phyloP scores from a whole-genome alignment of 176 grass and related monocot species.

The Triticum turgidum region DNA sequence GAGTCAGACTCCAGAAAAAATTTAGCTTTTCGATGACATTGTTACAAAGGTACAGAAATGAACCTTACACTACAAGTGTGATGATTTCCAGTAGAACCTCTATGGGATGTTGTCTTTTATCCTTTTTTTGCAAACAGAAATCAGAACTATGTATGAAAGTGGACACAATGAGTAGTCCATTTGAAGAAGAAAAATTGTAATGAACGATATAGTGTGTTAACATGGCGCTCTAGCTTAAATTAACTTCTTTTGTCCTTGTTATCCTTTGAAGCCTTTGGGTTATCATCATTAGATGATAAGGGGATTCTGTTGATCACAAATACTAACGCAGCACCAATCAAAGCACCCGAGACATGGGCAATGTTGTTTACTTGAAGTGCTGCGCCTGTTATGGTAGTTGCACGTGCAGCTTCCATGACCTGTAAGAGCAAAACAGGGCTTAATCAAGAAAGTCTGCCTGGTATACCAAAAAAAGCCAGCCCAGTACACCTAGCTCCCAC shows the following conservation, averaged over 20 bases:
- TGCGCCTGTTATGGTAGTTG: slow-evolving; percentile 53
- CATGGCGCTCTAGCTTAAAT: background rate
- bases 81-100: background rate
- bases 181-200: background rate
- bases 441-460: slow-evolving; percentile 7
- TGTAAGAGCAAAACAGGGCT: slow-evolving; percentile 31
- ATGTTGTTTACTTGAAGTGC: slow-evolving; percentile 84
- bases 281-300: slow-evolving; percentile 42
- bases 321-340: slow-evolving; percentile 84
- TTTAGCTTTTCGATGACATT: background rate
- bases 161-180: background rate
- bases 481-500: no score
- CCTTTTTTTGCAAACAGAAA: slow-evolving; percentile 15
- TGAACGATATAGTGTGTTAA: slow-evolving; percentile 26
- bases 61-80: background rate
- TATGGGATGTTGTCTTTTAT: background rate
- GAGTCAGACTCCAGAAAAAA: background rate
- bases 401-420: slow-evolving; percentile 95
- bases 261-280: slow-evolving; percentile 36
- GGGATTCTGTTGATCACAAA: slow-evolving; percentile 64
- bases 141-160: background rate
- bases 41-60: background rate
- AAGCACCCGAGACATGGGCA: slow-evolving; percentile 93
- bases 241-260: slow-evolving; percentile 60
- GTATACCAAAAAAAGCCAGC: background rate